Evolutionary conservation across 768 basidiomycete genomes (phyloP), one percentile per base, ranked within the genome.

Genomic region (Boletus huronensis): DNA sequence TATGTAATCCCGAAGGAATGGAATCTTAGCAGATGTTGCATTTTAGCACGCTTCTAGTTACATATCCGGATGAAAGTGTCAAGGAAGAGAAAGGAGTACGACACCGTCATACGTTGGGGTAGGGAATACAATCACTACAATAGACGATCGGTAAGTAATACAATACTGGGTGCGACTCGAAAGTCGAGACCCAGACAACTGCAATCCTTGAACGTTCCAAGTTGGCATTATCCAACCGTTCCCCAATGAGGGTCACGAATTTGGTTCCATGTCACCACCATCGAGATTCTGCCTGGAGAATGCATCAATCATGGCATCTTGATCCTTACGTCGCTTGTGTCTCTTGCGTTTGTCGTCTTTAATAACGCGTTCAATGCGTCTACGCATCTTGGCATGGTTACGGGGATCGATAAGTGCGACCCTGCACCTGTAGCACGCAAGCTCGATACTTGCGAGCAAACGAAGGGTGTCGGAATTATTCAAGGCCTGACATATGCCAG

Each of bases 391-490:
- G 62, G 71, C 72, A 61, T 88, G 86, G 40, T 75, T 68, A 31
- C 82, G 79, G n/a, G 89, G 85, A 70, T 90, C 87, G 46, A 78
- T 66, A 16, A 89, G 66, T 4, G 83, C 82, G 60, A 84, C 78
- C 64, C 83, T 87, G 74, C 84, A 88, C 61, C 80, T 81, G 67
- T 90, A 89, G 68, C 88, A 90, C 3, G 90, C 88, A 34, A 92
- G 82, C 64, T 93, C 90, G 58, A 93, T 88, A 72, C 85, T 88
- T 7, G 90, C 89, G 39, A 92, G 77, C 46, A 93, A 74, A 40
- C 88, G 85, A 32, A 93, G 78, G 0, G 90, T 92, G 65, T 93
- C 90, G 8, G 89, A 83, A 63, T 88, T 86, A 64, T 90, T 93
- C 58, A 90, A 70, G 2, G 90, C 89, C 90, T 93, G 58, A 40